phyloP scores from a whole-genome alignment of 129 eudicot genomes.

The Pittosporum tobira region DNA sequence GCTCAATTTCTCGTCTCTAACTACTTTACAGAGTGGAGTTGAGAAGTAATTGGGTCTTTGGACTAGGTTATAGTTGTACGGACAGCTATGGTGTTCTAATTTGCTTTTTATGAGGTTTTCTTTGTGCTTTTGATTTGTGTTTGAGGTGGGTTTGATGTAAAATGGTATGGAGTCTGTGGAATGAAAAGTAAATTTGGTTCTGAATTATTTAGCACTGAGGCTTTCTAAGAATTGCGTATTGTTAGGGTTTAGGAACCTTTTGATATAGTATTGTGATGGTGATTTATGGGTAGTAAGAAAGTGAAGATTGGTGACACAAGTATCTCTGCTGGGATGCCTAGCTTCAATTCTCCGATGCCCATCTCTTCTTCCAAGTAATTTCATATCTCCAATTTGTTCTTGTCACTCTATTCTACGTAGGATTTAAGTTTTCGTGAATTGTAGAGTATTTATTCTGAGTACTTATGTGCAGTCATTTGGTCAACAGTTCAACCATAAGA shows the following conservation, averaged over 20 bases:
- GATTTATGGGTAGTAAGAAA: slow-evolving; percentile 53
- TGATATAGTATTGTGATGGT: slow-evolving; percentile 31
- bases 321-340: slow-evolving; percentile 55
- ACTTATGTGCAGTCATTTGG: no score
- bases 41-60: neutral
- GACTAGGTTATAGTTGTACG: slow-evolving; percentile 7
- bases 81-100: slow-evolving; percentile 11
- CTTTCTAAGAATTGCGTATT: neutral
- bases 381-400: slow-evolving; percentile 6
- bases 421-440: no score
- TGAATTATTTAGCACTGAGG: neutral
- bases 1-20: neutral
- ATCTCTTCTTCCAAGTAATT: slow-evolving; percentile 49
- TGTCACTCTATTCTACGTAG: neutral
- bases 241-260: slow-evolving; percentile 13
- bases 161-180: neutral
- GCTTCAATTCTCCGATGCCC: slow-evolving; percentile 49
- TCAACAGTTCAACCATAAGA: no score
- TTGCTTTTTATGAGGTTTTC: slow-evolving; percentile 1
- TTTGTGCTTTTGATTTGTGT: slow-evolving; percentile 21
- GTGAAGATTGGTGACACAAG: slow-evolving; percentile 43
- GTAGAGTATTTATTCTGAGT: no score
- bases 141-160: slow-evolving; percentile 15
- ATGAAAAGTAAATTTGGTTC: neutral
- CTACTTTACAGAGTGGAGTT: slow-evolving; percentile 15